These are phyloP conservation scores for Alloascoidea africana DNA, from an alignment of 805 yeast species.

Conservation along the genomic window DNA sequence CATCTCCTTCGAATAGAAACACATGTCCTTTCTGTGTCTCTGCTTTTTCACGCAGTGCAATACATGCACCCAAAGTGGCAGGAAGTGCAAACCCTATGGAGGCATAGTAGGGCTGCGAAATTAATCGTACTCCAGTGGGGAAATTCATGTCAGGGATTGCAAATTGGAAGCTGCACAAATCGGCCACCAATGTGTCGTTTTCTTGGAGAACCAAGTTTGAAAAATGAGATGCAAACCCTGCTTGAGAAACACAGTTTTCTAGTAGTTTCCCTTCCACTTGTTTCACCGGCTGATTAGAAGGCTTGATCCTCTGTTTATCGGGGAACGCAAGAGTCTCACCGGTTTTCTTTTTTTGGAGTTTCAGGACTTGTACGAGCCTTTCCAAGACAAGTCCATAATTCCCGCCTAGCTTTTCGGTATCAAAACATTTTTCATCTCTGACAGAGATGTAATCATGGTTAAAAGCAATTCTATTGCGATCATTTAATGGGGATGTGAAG, in stretches of 20 bases:
- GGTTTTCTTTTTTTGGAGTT: too few relatives aligned
- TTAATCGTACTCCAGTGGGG: slow-evolving; percentile 30
- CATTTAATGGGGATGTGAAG: slow-evolving; percentile 30
- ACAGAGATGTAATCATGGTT: slow-evolving; percentile 39
- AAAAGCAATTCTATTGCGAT: slow-evolving; percentile 28
- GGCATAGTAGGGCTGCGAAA: slow-evolving; percentile 60
- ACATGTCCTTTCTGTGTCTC: slow-evolving; percentile 33
- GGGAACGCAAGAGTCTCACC: not conserved
- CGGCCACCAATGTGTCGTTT: slow-evolving; percentile 61
- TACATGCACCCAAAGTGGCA: slow-evolving; percentile 66
- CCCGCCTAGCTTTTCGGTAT: slow-evolving; percentile 21
- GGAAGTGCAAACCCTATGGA: slow-evolving; percentile 88
- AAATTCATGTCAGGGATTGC: slow-evolving; percentile 55
- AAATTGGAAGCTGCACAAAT: slow-evolving; percentile 76
- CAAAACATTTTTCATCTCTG: slow-evolving; percentile 22
- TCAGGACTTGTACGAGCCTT: too few relatives aligned
- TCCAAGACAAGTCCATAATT: too few relatives aligned
- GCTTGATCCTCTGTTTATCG: too few relatives aligned
- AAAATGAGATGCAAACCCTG: not conserved
- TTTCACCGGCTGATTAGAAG: too few relatives aligned
- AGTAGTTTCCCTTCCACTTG: not conserved
- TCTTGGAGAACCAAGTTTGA: slow-evolving; percentile 27
- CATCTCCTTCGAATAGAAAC: slow-evolving; percentile 76
- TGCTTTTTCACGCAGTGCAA: slow-evolving; percentile 47
- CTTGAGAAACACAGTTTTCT: not conserved